These are phyloP conservation scores for Setomelanomma holmii DNA, from an alignment of 2,329 filamentous ascomycete genomes.

Conservation along the genomic window DNA sequence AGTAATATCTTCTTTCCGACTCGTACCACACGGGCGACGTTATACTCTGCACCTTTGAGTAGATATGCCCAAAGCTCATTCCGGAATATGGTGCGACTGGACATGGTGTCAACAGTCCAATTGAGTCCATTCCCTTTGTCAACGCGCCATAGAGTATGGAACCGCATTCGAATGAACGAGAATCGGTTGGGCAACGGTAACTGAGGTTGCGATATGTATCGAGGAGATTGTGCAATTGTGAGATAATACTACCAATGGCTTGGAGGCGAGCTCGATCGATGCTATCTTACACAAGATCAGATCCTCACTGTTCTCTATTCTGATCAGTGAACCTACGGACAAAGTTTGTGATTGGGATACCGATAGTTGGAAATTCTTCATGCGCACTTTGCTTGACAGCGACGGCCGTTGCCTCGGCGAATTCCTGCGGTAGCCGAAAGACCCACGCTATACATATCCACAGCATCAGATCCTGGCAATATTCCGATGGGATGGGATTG, in stretches of 20 bases:
- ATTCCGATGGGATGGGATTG: slow-evolving; percentile 8
- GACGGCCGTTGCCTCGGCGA: slow-evolving; percentile 12
- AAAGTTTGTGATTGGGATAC: slow-evolving; percentile 9
- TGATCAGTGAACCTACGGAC: slow-evolving; percentile 5
- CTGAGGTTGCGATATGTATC: slow-evolving; percentile 3
- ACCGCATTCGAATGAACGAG: slow-evolving; percentile 17
- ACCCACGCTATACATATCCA: slow-evolving; percentile 33
- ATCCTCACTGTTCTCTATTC: neutral
- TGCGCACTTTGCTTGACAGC: slow-evolving; percentile 1
- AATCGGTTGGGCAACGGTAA: slow-evolving; percentile 9
- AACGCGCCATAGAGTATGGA: slow-evolving; percentile 16
- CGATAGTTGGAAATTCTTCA: slow-evolving; percentile 6
- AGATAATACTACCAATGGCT: slow-evolving; percentile 11
- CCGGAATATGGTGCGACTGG: slow-evolving; percentile 7
- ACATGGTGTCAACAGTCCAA: slow-evolving; percentile 8
- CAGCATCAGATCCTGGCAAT: slow-evolving; percentile 25
- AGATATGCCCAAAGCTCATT: slow-evolving; percentile 6
- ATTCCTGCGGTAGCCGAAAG: slow-evolving; percentile 18
- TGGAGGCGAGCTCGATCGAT: slow-evolving; percentile 5
- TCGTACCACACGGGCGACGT: slow-evolving; percentile 8
- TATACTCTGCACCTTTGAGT: slow-evolving; percentile 6
- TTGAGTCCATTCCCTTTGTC: slow-evolving; percentile 10
- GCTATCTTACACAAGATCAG: slow-evolving; percentile 7
- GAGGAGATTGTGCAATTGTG: slow-evolving; percentile 8
- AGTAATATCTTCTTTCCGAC: too few relatives aligned